Evolutionary conservation across 768 basidiomycete genomes (phyloP).

Genomic region (Agaricus blazei): DNA sequence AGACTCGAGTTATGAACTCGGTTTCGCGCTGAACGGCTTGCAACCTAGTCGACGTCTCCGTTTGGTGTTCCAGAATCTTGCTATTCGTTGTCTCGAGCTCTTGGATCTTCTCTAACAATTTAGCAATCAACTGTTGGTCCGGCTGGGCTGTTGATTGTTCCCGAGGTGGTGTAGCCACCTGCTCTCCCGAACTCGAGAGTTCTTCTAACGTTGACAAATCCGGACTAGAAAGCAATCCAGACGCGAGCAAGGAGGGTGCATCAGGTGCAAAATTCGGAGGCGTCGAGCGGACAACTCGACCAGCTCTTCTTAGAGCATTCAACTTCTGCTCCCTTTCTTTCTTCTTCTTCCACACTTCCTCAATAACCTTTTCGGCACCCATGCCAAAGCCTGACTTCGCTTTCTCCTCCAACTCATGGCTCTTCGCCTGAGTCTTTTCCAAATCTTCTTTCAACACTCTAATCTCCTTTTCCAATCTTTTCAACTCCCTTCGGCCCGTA

Average conservation of each 20-base stretch:
- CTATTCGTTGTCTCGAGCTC: slow-evolving; percentile 74
- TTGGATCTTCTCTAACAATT: slow-evolving; percentile 67
- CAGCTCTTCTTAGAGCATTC: slow-evolving; percentile 43
- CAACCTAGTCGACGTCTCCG: slow-evolving; percentile 53
- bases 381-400: slow-evolving; percentile 40
- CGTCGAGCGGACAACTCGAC: slow-evolving; percentile 14
- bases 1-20: slow-evolving; percentile 62
- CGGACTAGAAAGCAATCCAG: slow-evolving; percentile 8
- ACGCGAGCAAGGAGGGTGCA: slow-evolving; percentile 32
- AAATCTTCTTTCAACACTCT: slow-evolving; percentile 65
- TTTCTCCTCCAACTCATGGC: slow-evolving; percentile 68
- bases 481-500: slow-evolving; percentile 62
- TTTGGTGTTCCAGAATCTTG: slow-evolving; percentile 62
- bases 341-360: slow-evolving; percentile 42
- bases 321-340: slow-evolving; percentile 50
- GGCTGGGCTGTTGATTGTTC: slow-evolving; percentile 29
- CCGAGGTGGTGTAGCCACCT: background rate
- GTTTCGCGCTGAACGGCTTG: slow-evolving; percentile 70
- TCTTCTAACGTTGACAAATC: slow-evolving; percentile 13
- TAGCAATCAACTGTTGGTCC: slow-evolving; percentile 59
- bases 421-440: slow-evolving; percentile 66
- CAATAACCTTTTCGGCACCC: slow-evolving; percentile 34
- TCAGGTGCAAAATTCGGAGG: slow-evolving; percentile 61
- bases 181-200: background rate
- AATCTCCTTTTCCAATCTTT: slow-evolving; percentile 80